Percentiles rank a stretch among this genome's conserved stretches.
phyloP scores from a whole-genome alignment of 257 asterid species.

The Apocynum venetum region DNA sequence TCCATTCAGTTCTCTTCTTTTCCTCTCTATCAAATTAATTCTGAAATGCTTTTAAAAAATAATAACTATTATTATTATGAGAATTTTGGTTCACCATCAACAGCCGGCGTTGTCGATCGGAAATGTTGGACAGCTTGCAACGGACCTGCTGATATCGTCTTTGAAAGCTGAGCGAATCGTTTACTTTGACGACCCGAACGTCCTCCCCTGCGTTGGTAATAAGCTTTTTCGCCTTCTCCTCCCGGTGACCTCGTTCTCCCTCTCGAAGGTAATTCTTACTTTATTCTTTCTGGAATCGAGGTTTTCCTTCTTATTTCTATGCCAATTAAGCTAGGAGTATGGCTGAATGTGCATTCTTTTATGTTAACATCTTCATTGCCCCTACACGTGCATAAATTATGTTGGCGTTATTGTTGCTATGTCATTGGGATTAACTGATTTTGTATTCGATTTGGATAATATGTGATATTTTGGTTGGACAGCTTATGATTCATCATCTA shows the following conservation, averaged over 20 bases:
- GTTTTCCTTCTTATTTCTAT: background rate
- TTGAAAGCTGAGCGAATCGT: conserved; percentile 61
- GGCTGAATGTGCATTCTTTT: background rate
- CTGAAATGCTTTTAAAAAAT: background rate
- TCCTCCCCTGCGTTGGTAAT: conserved; percentile 93
- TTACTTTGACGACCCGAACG: conserved; percentile 73
- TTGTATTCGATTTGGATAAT: background rate
- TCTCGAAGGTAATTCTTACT: conserved; percentile 56
- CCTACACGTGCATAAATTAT: background rate
- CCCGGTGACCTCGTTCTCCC: conserved; percentile 73
- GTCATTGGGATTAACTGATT: background rate
- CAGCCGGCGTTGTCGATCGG: conserved; percentile 95
- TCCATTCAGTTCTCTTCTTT: background rate
- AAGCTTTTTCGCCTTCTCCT: conserved; percentile 84
- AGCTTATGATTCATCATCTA: conserved; percentile 62
- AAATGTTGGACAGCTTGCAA: conserved; percentile 92
- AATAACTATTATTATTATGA: no score
- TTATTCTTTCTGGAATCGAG: background rate
- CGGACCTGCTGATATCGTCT: conserved; percentile 77
- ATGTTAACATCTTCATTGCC: background rate
- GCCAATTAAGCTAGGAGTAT: background rate
- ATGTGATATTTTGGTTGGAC: conserved; percentile 21
- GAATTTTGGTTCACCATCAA: background rate
- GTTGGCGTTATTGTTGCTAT: background rate
- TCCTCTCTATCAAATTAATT: background rate